Evolutionary conservation across 192 early-diverging fungal genomes (phyloP), one percentile per base, ranked within the genome.

Genomic region (Backusella tuberculispora): DNA sequence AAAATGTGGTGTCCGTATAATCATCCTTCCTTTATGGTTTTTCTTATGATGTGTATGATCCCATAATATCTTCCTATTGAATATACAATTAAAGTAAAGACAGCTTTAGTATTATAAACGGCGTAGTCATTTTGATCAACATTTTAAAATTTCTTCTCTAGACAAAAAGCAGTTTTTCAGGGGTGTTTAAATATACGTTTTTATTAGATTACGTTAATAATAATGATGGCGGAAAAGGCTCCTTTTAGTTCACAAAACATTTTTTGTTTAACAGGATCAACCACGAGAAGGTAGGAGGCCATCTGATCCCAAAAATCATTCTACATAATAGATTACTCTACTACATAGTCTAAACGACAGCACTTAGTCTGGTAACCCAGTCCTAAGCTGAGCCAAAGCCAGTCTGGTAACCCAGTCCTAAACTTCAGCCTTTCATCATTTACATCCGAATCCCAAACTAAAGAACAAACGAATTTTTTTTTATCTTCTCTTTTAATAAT

Each of bases 191-290:
- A 48, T 48, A 48, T 48, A 48, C 47, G n/a, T 48, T 48, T 48
- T 48, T 48, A 48, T 48, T 48, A 48, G 47, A 48, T 48, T 63
- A 63, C 56, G 19, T n/a, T 48, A 48, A 48, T 48, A 48, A 48
- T 48, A 48, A 48, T 48, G 47, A 48, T 48, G 47, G 47, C 47
- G 47, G 47, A 48, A 48, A 48, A 48, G 47, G 47, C 47, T 48
- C 47, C 47, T 48, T 48, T 48, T 48, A 48, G 47, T 48, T 48
- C 47, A 48, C 47, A 48, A 48, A 48, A 13, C 47, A 48, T 48
- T 48, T 48, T 48, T 48, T 48, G 47, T 48, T 48, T 48, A 48
- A 48, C 47, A 48, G 47, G 47, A 48, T 48, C 47, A 48, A 48
- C 47, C 47, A 48, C 47, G 47, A 48, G 47, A 48, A 48, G 47